phyloP scores from a whole-genome alignment of 2,329 filamentous ascomycete genomes.

The Escovopsis sp. region DNA sequence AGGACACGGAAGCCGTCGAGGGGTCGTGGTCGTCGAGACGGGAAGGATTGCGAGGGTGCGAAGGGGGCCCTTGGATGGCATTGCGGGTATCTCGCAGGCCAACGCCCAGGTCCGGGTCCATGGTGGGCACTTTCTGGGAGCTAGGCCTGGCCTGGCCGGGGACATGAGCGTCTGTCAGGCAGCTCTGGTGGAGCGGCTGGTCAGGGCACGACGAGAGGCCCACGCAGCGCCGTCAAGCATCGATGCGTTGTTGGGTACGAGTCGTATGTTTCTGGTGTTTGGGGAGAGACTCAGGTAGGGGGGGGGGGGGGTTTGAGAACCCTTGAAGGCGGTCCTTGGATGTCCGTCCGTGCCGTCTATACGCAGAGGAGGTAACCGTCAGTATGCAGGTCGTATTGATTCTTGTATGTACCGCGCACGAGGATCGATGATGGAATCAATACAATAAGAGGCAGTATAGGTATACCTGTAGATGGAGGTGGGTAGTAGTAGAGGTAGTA shows the following conservation, averaged over 20 bases:
- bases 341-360: no score
- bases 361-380: no score
- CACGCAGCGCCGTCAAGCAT: slow-evolving; percentile 29
- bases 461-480: no score
- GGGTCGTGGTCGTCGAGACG: slow-evolving; percentile 12
- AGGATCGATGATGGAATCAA: no score
- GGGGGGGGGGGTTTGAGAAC: no score
- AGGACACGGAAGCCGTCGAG: slow-evolving; percentile 3
- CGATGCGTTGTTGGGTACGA: slow-evolving; percentile 25
- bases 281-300: no score
- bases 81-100: slow-evolving; percentile 15
- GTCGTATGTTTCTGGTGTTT: not conserved
- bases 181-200: slow-evolving; percentile 26
- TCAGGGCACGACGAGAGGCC: slow-evolving; percentile 24
- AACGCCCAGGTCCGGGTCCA: slow-evolving; percentile 18
- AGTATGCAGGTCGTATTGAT: no score
- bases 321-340: not conserved
- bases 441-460: no score
- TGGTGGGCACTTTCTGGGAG: slow-evolving; percentile 7
- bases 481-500: no score
- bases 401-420: no score
- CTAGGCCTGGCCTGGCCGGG: slow-evolving; percentile 23
- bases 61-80: slow-evolving; percentile 14
- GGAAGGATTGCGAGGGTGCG: slow-evolving; percentile 15
- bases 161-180: slow-evolving; percentile 27